Conservation (phyloP, 2,329 filamentous ascomycete species). For the Diaporthe sp. region DNA sequence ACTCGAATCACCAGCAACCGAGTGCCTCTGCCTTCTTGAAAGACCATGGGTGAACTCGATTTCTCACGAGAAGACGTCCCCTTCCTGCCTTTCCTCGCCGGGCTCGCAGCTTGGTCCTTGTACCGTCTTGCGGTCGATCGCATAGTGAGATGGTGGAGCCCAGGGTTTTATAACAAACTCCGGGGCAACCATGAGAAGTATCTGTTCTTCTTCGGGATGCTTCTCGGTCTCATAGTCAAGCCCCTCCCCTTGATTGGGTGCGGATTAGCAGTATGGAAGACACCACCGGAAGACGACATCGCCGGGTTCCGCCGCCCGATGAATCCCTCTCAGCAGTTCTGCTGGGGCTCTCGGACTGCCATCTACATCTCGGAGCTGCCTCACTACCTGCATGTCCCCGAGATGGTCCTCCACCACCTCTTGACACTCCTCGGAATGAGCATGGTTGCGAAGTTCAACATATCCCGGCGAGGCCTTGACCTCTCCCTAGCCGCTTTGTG, state of each 20-base stretch:
- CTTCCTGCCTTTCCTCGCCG: constrained; percentile 42
- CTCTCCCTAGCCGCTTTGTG: constrained; percentile 42
- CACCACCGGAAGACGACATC: constrained; percentile 43
- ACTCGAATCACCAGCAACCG: neutral
- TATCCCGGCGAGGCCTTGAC: constrained; percentile 43
- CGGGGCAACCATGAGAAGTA: constrained; percentile 40
- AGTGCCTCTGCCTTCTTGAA: too few species aligned
- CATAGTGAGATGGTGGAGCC: constrained; percentile 38
- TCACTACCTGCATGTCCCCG: constrained; percentile 40
- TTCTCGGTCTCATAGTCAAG: constrained; percentile 43
- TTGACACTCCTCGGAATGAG: constrained; percentile 42
- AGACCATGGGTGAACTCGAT: neutral
- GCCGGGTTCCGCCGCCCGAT: constrained; percentile 42
- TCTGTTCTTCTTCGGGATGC: constrained; percentile 42
- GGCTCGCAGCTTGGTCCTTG: constrained; percentile 40
- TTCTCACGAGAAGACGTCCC: constrained; percentile 36
- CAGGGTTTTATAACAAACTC: constrained; percentile 40
- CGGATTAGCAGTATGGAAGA: constrained; percentile 41
- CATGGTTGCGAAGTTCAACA: constrained; percentile 39
- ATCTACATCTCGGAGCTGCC: constrained; percentile 44
- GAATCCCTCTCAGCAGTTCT: constrained; percentile 43
- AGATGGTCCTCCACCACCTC: constrained; percentile 44
- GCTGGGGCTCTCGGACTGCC: constrained; percentile 44
- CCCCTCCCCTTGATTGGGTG: constrained; percentile 41
- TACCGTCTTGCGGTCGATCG: constrained; percentile 37